Evolutionary conservation across 345 rosid species (phyloP).

Genomic region (Noccaea bulbosa): DNA sequence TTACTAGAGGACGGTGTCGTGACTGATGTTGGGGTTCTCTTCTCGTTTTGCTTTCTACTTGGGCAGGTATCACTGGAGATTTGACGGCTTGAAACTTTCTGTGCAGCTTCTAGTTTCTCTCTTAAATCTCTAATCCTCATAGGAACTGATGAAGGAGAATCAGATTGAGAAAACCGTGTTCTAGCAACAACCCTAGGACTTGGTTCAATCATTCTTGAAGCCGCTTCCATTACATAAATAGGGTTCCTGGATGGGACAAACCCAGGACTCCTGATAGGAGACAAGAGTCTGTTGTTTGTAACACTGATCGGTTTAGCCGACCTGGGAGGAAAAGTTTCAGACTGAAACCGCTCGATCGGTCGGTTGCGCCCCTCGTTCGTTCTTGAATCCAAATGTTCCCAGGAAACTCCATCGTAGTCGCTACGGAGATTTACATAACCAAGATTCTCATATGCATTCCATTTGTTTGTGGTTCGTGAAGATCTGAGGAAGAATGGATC

Average conservation of each 20-base stretch:
- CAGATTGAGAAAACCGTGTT: constrained; percentile 49
- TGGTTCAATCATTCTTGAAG: constrained; percentile 80
- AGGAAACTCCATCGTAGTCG: constrained; percentile 46
- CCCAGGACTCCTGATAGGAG: constrained; percentile 75
- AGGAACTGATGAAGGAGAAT: constrained; percentile 66
- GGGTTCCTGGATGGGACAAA: constrained; percentile 56
- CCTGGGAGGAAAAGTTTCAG: constrained; percentile 77
- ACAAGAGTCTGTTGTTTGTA: constrained; percentile 69
- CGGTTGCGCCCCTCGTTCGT: constrained; percentile 48
- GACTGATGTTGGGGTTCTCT: constrained; percentile 33
- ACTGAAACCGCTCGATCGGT: constrained; percentile 77
- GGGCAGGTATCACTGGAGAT: constrained; percentile 41
- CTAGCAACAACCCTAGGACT: constrained; percentile 56
- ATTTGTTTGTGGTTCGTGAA: constrained; percentile 43
- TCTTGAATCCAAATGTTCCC: constrained; percentile 50
- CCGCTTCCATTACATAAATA: constrained; percentile 73
- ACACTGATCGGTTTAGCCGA: constrained; percentile 66
- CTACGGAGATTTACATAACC: constrained; percentile 45
- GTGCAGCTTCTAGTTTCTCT: constrained; percentile 73
- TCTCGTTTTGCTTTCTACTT: constrained; percentile 50
- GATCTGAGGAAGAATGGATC: constrained; percentile 43
- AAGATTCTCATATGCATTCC: constrained; percentile 52
- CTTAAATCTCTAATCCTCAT: constrained; percentile 73
- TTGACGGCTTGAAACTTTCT: constrained; percentile 52
- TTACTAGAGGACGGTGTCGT: constrained; percentile 33